Evolutionary conservation across 768 basidiomycete genomes (phyloP), one percentile per base, ranked within the genome.

Genomic region (Kwoniella bestiolae): DNA sequence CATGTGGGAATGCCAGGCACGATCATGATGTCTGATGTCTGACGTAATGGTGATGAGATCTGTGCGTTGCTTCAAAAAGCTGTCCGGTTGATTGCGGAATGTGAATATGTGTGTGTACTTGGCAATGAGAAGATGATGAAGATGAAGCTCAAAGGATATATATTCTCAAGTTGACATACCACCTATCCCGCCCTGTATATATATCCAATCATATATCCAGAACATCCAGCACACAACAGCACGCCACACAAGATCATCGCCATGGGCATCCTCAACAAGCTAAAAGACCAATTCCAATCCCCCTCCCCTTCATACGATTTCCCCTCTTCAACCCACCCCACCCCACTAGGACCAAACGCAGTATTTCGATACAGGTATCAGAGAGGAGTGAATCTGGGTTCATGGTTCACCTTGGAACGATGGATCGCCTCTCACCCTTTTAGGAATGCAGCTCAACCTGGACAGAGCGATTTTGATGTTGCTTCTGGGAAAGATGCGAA

Each of bases 331-430:
- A 52, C 47, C 18, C 28, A 52, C 34, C n/a, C 59, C 9, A 46
- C 56, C 7, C 63, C 71, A 25, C 68, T 73, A 6, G 71, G 70
- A 9, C 62, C 65, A 12, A 51, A 85, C 87, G 81, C 82, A 45
- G 65, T 86, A 50, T 84, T 86, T 71, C 84, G 86, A 38, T 89
- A 87, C 81, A 85, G 91, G 68, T 89, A 87, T 73, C 90, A 90
- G 71, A 84, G 87, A 58, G 91, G 91, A n/a, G 87, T 91, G 5
- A 92, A 92, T 78, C 85, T 92, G 9, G 91, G 91, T 88, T 76
- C 77, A 84, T 80, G 67, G 74, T 91, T 92, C 67, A 87, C 89
- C 3, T 84, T 90, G 18, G 91, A 92, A 79, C 82, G 85, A 34
- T 92, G 91, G 91, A 90, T 92, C 41, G 76, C 86, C 14, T 41